Evolutionary conservation across 345 rosid genomes (phyloP).

Genomic region (Rubroshorea leprosula): DNA sequence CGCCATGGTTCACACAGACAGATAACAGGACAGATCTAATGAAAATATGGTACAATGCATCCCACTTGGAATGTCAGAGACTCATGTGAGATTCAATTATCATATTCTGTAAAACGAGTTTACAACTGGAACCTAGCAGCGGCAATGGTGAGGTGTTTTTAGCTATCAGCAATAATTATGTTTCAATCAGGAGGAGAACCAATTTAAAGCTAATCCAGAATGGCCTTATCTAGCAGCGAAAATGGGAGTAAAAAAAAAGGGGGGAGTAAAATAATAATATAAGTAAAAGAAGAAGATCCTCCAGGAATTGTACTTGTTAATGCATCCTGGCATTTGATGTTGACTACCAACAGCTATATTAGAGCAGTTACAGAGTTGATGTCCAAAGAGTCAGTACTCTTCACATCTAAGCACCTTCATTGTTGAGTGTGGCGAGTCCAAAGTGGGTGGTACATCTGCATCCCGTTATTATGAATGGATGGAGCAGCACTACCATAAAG

Average conservation of each 20-base stretch:
- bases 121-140: conserved; percentile 5
- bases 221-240: conserved; percentile 1
- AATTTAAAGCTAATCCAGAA: conserved; percentile 12
- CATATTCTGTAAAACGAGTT: conserved; percentile 7
- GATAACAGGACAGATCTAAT: too few relatives aligned
- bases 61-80: too few relatives aligned
- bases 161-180: conserved; percentile 16
- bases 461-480: conserved; percentile 39
- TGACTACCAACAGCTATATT: conserved; percentile 6
- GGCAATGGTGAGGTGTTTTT: conserved; percentile 8
- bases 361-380: conserved; percentile 8
- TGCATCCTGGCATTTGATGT: conserved; percentile 15
- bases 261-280: too few relatives aligned
- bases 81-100: too few relatives aligned
- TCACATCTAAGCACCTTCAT: conserved; percentile 29
- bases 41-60: too few relatives aligned
- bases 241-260: not conserved
- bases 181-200: conserved; percentile 1
- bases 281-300: not conserved
- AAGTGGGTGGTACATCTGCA: conserved; percentile 66
- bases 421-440: conserved; percentile 54
- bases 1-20: too few relatives aligned
- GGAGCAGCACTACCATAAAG: conserved; percentile 35
- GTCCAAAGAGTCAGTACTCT: not conserved
- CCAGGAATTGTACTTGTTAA: conserved; percentile 13